These are phyloP conservation scores for Neocatenulostroma microsporum DNA, from an alignment of 2,329 filamentous ascomycete species.

Conservation along the genomic window DNA sequence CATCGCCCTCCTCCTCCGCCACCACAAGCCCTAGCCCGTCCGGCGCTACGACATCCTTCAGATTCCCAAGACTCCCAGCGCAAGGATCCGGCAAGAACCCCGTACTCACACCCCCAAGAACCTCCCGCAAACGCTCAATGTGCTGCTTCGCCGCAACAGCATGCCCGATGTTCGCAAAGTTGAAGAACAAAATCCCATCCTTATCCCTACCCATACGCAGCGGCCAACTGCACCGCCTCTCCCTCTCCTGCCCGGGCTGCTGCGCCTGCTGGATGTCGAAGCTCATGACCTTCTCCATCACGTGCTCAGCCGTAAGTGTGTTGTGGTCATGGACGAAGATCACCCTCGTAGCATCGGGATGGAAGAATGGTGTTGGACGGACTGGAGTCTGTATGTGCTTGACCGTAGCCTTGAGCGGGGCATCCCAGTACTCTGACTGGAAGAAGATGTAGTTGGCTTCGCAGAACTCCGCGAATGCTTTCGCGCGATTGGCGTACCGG, in stretches of 20 bases:
- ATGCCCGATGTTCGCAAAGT: slow-evolving; percentile 9
- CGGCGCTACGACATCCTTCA: too few species aligned
- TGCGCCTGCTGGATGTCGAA: too few species aligned
- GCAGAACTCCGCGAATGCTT: slow-evolving; percentile 9
- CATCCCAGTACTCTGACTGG: slow-evolving; percentile 2
- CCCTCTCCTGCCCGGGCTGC: too few species aligned
- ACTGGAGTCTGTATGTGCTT: slow-evolving; percentile 2
- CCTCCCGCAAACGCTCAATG: slow-evolving; percentile 1
- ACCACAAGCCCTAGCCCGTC: too few species aligned
- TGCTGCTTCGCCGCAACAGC: slow-evolving; percentile 5
- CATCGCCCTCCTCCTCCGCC: not conserved
- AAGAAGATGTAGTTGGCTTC: slow-evolving; percentile 6
- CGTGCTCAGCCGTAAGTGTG: too few species aligned
- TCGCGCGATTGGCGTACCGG: slow-evolving; percentile 10
- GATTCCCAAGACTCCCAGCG: too few species aligned
- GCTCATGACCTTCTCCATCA: too few species aligned
- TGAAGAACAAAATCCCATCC: slow-evolving; percentile 8
- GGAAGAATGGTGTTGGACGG: not conserved
- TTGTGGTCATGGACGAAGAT: too few species aligned
- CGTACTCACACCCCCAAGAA: slow-evolving; percentile 3
- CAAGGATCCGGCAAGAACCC: slow-evolving; percentile 12
- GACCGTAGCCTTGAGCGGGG: slow-evolving; percentile 5
- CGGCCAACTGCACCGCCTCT: too few species aligned
- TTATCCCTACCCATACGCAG: slow-evolving; percentile 3
- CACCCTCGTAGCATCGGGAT: too few species aligned